phyloP scores from a whole-genome alignment of 495 filamentous ascomycete species.

The Podospora pseudoanserina region DNA sequence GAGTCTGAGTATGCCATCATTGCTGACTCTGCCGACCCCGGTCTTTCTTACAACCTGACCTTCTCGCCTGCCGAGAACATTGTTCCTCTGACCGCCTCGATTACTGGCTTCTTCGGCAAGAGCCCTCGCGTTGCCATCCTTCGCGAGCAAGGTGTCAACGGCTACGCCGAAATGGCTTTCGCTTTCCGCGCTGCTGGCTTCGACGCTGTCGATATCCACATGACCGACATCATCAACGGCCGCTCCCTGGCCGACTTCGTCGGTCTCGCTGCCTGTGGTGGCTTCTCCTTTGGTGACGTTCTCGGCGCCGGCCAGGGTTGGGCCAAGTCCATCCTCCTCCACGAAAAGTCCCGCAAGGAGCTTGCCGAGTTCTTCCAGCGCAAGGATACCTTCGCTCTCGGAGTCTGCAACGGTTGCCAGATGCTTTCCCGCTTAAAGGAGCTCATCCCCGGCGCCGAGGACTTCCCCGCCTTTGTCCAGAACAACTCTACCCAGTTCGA shows the following conservation, averaged over 20 bases:
- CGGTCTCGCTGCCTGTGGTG: constrained; percentile 90
- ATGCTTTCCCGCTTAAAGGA: constrained; percentile 82
- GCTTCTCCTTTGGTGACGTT: constrained; percentile 96
- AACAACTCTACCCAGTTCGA: constrained; percentile 93
- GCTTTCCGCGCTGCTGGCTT: constrained; percentile 92
- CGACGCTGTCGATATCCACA: constrained; percentile 88
- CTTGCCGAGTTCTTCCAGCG: constrained; percentile 86
- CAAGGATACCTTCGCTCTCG: constrained; percentile 84
- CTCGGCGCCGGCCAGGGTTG: constrained; percentile 92
- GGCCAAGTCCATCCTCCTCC: constrained; percentile 90
- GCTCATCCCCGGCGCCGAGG: constrained; percentile 76
- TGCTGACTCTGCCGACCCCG: constrained; percentile 71
- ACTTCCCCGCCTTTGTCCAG: constrained; percentile 85
- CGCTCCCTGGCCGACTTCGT: constrained; percentile 75
- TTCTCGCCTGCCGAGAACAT: constrained; percentile 78
- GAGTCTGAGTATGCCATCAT: constrained; percentile 80
- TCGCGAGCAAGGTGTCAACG: constrained; percentile 92
- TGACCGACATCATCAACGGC: constrained; percentile 85
- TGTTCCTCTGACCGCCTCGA: constrained; percentile 63
- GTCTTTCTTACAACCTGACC: constrained; percentile 78
- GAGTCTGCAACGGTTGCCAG: constrained; percentile 97
- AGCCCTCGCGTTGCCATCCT: constrained; percentile 89
- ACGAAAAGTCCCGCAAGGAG: constrained; percentile 68
- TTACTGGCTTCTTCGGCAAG: constrained; percentile 65
- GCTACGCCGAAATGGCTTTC: constrained; percentile 93